phyloP scores from a whole-genome alignment of 2,329 filamentous ascomycete species.

The Talaromyces sp. region DNA sequence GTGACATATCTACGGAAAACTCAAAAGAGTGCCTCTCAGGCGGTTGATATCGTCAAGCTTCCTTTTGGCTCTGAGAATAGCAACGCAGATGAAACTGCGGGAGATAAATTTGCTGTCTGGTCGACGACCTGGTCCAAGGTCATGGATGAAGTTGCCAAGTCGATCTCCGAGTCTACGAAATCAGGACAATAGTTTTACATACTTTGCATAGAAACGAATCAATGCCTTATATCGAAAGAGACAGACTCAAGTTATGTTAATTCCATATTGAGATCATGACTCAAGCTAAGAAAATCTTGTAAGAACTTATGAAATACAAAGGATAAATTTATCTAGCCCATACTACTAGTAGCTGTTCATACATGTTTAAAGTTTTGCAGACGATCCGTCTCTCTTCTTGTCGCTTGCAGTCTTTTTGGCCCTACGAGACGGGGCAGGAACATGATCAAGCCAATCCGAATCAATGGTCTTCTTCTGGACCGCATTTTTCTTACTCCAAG shows the following conservation, averaged over 20 bases:
- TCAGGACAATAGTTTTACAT: background rate
- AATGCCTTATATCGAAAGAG: too few relatives aligned
- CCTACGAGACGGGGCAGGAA: constrained; percentile 34
- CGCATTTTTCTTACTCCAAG: constrained; percentile 56
- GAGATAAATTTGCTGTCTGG: constrained; percentile 82
- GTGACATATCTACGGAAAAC: constrained; percentile 35
- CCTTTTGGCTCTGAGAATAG: constrained; percentile 71
- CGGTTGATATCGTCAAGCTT: constrained; percentile 69
- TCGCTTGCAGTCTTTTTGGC: constrained; percentile 24
- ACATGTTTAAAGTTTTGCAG: constrained; percentile 1
- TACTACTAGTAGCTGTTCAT: too few relatives aligned
- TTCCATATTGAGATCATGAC: too few relatives aligned
- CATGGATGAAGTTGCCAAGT: constrained; percentile 44
- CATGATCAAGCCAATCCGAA: constrained; percentile 54
- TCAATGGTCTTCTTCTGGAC: constrained; percentile 61
- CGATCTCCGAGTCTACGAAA: constrained; percentile 12
- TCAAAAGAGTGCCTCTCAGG: constrained; percentile 57
- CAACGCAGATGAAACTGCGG: constrained; percentile 55
- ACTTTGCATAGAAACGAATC: too few relatives aligned
- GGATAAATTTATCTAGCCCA: too few relatives aligned
- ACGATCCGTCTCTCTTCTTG: background rate
- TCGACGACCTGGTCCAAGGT: constrained; percentile 59
- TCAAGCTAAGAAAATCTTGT: too few relatives aligned
- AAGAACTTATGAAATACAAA: too few relatives aligned
- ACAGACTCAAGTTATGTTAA: too few relatives aligned